These are phyloP conservation scores for Dendrocalamus latiflorus DNA, from an alignment of 202 grass and related monocot species.

Conservation along the genomic window DNA sequence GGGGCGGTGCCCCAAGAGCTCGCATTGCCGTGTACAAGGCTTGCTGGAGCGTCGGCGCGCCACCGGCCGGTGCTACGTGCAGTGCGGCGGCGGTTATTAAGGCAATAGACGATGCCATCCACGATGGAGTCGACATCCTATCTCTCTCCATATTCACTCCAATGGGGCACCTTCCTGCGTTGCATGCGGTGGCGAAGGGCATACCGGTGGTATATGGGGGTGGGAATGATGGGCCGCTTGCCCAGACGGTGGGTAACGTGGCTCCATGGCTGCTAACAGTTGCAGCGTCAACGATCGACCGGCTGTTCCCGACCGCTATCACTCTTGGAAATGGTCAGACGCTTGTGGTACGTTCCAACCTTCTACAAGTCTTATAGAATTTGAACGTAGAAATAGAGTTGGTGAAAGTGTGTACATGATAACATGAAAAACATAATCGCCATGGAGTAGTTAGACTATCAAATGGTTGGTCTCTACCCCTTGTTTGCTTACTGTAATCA, in stretches of 20 bases:
- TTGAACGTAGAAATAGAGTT: neutral
- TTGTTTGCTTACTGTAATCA: too few species aligned
- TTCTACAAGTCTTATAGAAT: neutral
- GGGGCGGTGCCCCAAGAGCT: too few species aligned
- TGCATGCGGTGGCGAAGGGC: neutral
- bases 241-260: constrained; percentile 6
- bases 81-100: neutral
- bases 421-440: too few species aligned
- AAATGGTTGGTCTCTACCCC: too few species aligned
- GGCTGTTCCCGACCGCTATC: constrained; percentile 33
- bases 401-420: too few species aligned
- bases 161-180: neutral
- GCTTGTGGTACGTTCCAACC: constrained; percentile 18
- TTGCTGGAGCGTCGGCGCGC: neutral
- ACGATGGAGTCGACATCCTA: neutral
- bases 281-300: constrained; percentile 34
- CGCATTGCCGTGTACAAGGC: too few species aligned
- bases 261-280: constrained; percentile 43
- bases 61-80: neutral
- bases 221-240: neutral
- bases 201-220: neutral
- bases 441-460: too few species aligned
- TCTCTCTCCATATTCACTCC: neutral
- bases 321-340: constrained; percentile 28
- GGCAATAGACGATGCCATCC: neutral